Evolutionary conservation across 306 rosid species (phyloP).

Genomic region (Prinsepia uniflora): DNA sequence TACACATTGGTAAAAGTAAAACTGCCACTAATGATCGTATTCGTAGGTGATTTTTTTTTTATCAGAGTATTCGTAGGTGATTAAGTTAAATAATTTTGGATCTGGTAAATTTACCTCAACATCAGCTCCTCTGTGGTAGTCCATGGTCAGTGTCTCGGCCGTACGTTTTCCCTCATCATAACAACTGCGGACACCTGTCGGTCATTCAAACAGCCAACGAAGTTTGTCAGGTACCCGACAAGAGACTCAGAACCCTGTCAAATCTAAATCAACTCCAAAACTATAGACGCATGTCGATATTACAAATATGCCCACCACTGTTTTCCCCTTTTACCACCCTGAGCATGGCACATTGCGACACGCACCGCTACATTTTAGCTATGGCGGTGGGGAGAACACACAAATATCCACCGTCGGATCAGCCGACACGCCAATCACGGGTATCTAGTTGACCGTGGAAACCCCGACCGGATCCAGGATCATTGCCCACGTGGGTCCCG

Average conservation of each 20-base stretch:
- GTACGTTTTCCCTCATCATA: conserved; percentile 99
- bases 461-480: conserved; percentile 17
- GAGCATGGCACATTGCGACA: not conserved
- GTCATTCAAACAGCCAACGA: conserved; percentile 17
- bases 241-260: not conserved
- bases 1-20: no score
- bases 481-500: conserved; percentile 24
- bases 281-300: not conserved
- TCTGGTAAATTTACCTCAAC: conserved; percentile 51
- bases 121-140: conserved; percentile 88
- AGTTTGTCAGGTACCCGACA: conserved; percentile 13
- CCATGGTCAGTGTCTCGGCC: conserved; percentile 98
- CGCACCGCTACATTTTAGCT: not conserved
- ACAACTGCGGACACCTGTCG: conserved; percentile 98
- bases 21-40: no score
- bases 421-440: conserved; percentile 48
- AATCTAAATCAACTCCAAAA: not conserved
- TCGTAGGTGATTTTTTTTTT: no score
- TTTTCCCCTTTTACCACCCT: not conserved
- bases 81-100: not conserved
- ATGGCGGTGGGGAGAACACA: not conserved
- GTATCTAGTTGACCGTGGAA: conserved; percentile 17
- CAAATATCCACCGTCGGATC: conserved; percentile 13
- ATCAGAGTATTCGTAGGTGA: no score
- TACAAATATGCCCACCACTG: conserved; percentile 6